phyloP scores from a whole-genome alignment of 2,329 filamentous ascomycete species.

The Colletotrichum plurivorum region DNA sequence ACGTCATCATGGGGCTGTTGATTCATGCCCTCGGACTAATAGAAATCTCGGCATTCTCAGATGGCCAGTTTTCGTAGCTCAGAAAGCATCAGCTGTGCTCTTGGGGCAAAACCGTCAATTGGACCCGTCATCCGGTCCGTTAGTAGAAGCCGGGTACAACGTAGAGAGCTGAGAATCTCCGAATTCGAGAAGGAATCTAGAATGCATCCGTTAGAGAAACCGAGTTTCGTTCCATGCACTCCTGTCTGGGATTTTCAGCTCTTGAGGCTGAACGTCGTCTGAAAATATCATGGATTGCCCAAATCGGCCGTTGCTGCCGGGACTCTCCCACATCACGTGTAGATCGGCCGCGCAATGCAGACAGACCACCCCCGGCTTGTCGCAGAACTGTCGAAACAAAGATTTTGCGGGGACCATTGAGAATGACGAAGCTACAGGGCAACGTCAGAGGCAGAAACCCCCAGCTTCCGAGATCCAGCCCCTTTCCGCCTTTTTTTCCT shows the following conservation, averaged over 20 bases:
- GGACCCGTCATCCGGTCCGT: no score
- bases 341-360: conserved; percentile 27
- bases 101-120: no score
- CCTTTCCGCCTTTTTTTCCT: conserved; percentile 1
- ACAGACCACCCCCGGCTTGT: conserved; percentile 2
- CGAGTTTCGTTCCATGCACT: conserved; percentile 20
- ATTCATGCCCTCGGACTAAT: no score
- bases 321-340: conserved; percentile 28
- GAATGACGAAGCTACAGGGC: conserved; percentile 22
- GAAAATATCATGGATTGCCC: conserved; percentile 9
- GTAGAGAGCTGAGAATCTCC: no score
- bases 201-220: conserved; percentile 6
- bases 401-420: conserved; percentile 21
- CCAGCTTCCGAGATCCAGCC: conserved; percentile 22
- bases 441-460: conserved; percentile 29
- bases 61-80: no score
- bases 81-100: no score
- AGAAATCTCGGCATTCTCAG: no score
- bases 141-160: no score
- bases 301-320: conserved; percentile 13
- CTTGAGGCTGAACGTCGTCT: neutral
- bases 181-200: conserved; percentile 7
- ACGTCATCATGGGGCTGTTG: no score
- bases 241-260: conserved; percentile 18
- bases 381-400: conserved; percentile 17